Evolutionary conservation across 2,329 filamentous ascomycete species (phyloP).

Genomic region (Stachybotrys elegans): DNA sequence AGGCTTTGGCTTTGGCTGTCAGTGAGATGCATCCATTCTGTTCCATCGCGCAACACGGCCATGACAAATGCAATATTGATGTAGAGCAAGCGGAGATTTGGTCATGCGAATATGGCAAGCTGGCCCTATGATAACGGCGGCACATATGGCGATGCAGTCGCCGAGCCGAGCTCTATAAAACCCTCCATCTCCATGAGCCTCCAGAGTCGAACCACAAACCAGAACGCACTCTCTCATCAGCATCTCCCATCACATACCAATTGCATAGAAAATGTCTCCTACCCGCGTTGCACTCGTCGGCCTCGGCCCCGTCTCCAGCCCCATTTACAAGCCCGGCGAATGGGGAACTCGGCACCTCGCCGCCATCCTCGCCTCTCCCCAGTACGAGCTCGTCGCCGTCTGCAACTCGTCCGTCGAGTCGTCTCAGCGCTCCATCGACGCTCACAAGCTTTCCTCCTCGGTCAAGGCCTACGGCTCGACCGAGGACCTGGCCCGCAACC

Average conservation of each 20-base stretch:
- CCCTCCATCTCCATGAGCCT: background rate
- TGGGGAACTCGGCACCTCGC: constrained; percentile 49
- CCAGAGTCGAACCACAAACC: background rate
- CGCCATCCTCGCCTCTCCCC: constrained; percentile 27
- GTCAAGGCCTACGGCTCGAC: constrained; percentile 40
- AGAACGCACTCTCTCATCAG: background rate
- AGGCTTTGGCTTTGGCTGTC: no score
- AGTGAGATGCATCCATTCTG: no score
- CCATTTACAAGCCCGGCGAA: constrained; percentile 20
- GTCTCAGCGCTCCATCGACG: constrained; percentile 32
- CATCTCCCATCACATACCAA: no score
- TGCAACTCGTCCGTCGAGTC: constrained; percentile 39
- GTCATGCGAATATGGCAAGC: no score
- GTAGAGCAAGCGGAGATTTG: no score
- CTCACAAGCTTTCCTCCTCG: constrained; percentile 29
- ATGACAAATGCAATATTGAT: no score
- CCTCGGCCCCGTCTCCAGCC: constrained; percentile 39
- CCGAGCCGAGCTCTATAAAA: no score
- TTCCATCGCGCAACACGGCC: no score
- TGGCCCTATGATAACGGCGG: no score
- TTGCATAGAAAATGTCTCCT: constrained; percentile 30
- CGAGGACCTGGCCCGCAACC: constrained; percentile 35
- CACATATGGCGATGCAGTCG: no score
- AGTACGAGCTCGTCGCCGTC: constrained; percentile 40
- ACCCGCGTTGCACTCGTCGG: constrained; percentile 50